phyloP scores from a whole-genome alignment of 2,329 filamentous ascomycete species.

The Saccharata proteae region DNA sequence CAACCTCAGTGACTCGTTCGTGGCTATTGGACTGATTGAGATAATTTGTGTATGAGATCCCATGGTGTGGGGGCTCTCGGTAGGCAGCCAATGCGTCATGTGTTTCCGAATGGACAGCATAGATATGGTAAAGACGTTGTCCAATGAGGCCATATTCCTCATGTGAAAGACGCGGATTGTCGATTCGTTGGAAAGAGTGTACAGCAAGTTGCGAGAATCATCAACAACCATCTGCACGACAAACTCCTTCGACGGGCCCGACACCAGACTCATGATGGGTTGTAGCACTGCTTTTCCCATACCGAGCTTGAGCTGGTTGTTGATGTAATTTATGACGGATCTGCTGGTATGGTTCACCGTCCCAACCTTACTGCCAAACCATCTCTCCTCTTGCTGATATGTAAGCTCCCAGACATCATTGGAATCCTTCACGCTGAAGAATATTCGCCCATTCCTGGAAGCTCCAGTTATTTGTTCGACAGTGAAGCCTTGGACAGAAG shows the following conservation, averaged over 20 bases:
- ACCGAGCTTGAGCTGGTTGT: conserved; percentile 34
- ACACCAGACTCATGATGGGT: conserved; percentile 27
- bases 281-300: conserved; percentile 38
- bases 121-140: conserved; percentile 43
- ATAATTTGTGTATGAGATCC: conserved; percentile 59
- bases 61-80: too few species aligned
- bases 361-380: conserved; percentile 81
- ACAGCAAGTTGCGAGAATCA: conserved; percentile 76
- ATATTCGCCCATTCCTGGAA: conserved; percentile 70
- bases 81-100: too few species aligned
- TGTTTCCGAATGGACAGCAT: too few species aligned
- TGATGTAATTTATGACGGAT: conserved; percentile 30
- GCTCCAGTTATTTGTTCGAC: conserved; percentile 72
- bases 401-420: conserved; percentile 88
- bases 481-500: conserved; percentile 63
- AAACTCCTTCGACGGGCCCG: conserved; percentile 39
- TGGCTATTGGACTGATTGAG: conserved; percentile 73
- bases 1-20: conserved; percentile 65
- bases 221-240: conserved; percentile 76
- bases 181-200: conserved; percentile 77
- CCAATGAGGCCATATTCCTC: conserved; percentile 45
- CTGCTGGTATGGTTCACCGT: conserved; percentile 78
- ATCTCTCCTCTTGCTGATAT: conserved; percentile 94
- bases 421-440: conserved; percentile 70
- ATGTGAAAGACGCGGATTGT: conserved; percentile 89